phyloP scores from a whole-genome alignment of 139 green algal genomes.

The Closterium sp. region DNA sequence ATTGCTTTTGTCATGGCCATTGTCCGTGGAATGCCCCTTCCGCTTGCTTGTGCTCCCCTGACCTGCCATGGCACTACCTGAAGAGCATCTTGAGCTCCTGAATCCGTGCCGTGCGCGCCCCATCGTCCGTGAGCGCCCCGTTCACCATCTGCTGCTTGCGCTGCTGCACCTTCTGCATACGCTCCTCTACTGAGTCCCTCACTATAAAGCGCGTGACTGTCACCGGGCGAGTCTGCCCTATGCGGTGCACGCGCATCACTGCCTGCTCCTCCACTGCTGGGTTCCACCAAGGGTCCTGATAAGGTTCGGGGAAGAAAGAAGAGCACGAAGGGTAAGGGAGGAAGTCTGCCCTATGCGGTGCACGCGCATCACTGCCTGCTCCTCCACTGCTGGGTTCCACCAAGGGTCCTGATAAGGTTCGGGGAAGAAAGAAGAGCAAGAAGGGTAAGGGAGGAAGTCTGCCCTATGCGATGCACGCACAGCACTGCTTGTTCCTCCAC shows the following conservation, averaged over 20 bases:
- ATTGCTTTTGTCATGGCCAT: not conserved
- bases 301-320: too few relatives aligned
- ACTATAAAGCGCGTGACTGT: conserved; percentile 36
- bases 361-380: conserved; percentile 76
- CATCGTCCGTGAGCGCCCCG: conserved; percentile 43
- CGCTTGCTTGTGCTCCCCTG: too few relatives aligned
- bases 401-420: conserved; percentile 61
- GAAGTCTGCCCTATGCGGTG: conserved; percentile 75
- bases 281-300: conserved; percentile 68
- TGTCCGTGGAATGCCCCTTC: too few relatives aligned
- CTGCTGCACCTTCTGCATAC: conserved; percentile 73
- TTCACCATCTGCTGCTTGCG: conserved; percentile 49
- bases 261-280: conserved; percentile 79
- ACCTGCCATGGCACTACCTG: too few relatives aligned
- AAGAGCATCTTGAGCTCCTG: conserved; percentile 55
- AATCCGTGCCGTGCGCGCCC: conserved; percentile 20
- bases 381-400: conserved; percentile 72
- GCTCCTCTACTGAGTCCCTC: conserved; percentile 72
- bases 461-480: conserved; percentile 74
- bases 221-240: conserved; percentile 67
- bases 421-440: too few relatives aligned
- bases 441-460: too few relatives aligned
- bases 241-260: conserved; percentile 72
- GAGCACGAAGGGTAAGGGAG: too few relatives aligned
- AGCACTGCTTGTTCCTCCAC: conserved; percentile 79